These are phyloP conservation scores for Sechiopsis laciniata DNA, from an alignment of 306 rosid species.

Conservation along the genomic window DNA sequence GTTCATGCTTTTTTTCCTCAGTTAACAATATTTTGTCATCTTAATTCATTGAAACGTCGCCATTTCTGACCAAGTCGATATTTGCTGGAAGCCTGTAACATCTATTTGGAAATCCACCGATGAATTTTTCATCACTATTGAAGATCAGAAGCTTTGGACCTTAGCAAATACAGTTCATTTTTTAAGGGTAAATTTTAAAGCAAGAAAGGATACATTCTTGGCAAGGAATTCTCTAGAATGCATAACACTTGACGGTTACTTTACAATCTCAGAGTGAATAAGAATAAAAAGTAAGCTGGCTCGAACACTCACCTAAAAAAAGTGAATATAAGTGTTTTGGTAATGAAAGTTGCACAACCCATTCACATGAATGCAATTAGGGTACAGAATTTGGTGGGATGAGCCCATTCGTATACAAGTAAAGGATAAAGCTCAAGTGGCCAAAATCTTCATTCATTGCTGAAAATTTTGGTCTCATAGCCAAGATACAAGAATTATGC, in stretches of 20 bases:
- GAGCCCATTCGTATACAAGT: constrained; percentile 1
- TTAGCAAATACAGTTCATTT: not conserved
- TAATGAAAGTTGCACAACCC: not conserved
- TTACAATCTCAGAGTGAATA: not conserved
- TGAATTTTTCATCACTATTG: not conserved
- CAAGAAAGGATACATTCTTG: not conserved
- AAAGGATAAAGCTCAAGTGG: not conserved
- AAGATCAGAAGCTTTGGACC: not conserved
- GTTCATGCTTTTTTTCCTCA: no score
- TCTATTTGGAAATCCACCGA: not conserved
- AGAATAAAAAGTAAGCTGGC: no score
- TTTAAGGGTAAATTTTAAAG: not conserved
- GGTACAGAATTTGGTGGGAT: not conserved
- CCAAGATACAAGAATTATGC: not conserved
- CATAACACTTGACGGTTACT: not conserved
- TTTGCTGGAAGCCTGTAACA: not conserved
- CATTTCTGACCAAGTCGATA: no score
- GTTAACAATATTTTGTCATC: no score
- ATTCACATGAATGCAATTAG: not conserved
- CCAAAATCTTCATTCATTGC: not conserved
- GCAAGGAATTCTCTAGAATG: not conserved
- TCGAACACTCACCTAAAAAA: not conserved
- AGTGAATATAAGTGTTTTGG: not conserved
- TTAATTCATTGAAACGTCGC: no score
- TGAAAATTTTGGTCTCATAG: not conserved